These are phyloP conservation scores for Sideroxylon spinosum DNA, from an alignment of 179 eudicot species.

Conservation along the genomic window DNA sequence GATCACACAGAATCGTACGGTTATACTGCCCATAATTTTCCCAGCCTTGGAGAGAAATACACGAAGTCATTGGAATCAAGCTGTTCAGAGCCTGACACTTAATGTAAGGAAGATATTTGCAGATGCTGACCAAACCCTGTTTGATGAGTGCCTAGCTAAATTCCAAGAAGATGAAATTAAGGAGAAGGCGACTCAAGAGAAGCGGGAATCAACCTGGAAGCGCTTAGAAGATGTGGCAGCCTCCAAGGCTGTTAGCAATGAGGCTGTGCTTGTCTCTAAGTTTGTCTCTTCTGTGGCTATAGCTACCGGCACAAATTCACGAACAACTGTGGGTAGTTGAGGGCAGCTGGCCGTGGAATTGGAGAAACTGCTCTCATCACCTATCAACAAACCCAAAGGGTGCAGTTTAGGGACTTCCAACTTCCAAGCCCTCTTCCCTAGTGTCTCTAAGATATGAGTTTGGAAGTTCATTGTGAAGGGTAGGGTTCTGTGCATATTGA, in stretches of 20 bases:
- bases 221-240: constrained; percentile 34
- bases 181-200: constrained; percentile 19
- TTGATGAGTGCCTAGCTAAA: constrained; percentile 30
- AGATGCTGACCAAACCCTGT: constrained; percentile 33
- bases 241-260: constrained; percentile 23
- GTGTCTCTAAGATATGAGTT: not conserved
- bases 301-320: constrained; percentile 14
- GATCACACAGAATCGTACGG: constrained; percentile 34
- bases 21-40: constrained; percentile 38
- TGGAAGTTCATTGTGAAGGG: constrained; percentile 4
- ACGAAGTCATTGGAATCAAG: constrained; percentile 39
- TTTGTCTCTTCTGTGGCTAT: constrained; percentile 24
- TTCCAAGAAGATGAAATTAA: constrained; percentile 37
- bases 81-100: constrained; percentile 38
- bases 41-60: constrained; percentile 39
- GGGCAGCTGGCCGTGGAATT: not conserved
- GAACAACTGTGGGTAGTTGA: constrained; percentile 14
- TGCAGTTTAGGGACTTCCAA: constrained; percentile 5
- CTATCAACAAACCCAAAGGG: not conserved
- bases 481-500: constrained; percentile 21
- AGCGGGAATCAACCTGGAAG: constrained; percentile 31
- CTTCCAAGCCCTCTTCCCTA: not conserved
- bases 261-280: constrained; percentile 24
- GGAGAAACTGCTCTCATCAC: not conserved
- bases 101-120: constrained; percentile 38